phyloP scores from a whole-genome alignment of 1,284 basidiomycete species.

The Wallemia ichthyophaga region DNA sequence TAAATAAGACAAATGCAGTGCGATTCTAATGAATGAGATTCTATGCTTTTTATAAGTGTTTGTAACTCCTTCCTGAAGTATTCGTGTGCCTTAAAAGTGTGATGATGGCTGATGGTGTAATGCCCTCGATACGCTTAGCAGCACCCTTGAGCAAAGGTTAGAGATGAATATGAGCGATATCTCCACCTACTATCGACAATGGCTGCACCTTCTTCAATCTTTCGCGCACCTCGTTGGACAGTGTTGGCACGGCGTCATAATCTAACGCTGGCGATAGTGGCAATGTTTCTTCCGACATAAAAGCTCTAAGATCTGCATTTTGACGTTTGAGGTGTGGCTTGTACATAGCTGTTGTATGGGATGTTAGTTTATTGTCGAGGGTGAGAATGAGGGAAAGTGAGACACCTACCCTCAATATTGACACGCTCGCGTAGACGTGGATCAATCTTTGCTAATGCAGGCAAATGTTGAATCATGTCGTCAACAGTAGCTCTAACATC shows the following conservation, averaged over 20 bases:
- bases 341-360: conserved; percentile 25
- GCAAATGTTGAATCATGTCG: conserved; percentile 23
- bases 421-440: conserved; percentile 28
- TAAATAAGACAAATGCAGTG: no score
- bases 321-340: conserved; percentile 32
- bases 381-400: no score
- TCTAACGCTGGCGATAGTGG: conserved; percentile 35
- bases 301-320: conserved; percentile 39
- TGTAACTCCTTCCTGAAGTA: neutral
- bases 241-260: conserved; percentile 30
- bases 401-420: conserved; percentile 32
- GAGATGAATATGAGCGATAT: neutral
- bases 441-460: conserved; percentile 25
- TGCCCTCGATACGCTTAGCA: conserved; percentile 58
- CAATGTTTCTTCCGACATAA: conserved; percentile 43
- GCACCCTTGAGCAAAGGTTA: conserved; percentile 25
- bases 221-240: conserved; percentile 47
- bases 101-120: conserved; percentile 41
- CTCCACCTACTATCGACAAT: conserved; percentile 30
- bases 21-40: no score
- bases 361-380: neutral
- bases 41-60: neutral
- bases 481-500: conserved; percentile 18
- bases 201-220: conserved; percentile 30
- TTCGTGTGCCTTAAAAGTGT: conserved; percentile 29